phyloP scores from a whole-genome alignment of 1,139 yeast genomes.

The Komagataea norvegica region DNA sequence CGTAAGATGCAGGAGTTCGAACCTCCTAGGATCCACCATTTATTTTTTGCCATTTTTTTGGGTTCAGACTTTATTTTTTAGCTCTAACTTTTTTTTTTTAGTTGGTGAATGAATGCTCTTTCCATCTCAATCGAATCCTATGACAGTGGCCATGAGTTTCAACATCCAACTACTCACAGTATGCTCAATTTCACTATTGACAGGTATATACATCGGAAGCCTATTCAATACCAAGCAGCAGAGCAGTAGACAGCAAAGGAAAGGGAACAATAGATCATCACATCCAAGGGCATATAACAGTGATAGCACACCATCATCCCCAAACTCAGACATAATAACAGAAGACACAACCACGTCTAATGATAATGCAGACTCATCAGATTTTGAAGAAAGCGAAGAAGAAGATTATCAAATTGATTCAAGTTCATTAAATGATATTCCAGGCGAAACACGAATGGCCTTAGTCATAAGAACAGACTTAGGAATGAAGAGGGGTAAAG shows the following conservation, averaged over 20 bases:
- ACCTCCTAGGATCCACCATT: slow-evolving; percentile 15
- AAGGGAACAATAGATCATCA: not conserved
- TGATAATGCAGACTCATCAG: slow-evolving; percentile 29
- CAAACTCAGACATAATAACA: slow-evolving; percentile 23
- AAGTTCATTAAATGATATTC: slow-evolving; percentile 50
- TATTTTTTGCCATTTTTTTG: no score
- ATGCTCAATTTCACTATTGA: slow-evolving; percentile 23
- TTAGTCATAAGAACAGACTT: slow-evolving; percentile 83
- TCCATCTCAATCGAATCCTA: no score
- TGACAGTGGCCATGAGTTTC: slow-evolving; percentile 16
- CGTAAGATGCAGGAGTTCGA: slow-evolving; percentile 15
- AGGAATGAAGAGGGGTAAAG: slow-evolving; percentile 91
- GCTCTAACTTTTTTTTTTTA: slow-evolving; percentile 1
- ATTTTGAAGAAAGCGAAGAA: slow-evolving; percentile 39
- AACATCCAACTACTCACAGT: slow-evolving; percentile 20
- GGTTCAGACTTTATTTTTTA: no score
- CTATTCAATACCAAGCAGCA: slow-evolving; percentile 4
- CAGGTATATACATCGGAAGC: slow-evolving; percentile 25
- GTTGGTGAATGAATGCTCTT: not conserved
- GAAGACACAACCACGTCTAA: slow-evolving; percentile 18
- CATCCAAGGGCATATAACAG: slow-evolving; percentile 3
- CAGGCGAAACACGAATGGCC: slow-evolving; percentile 85
- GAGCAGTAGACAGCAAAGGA: slow-evolving; percentile 3
- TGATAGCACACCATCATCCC: slow-evolving; percentile 23
- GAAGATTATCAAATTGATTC: slow-evolving; percentile 57